These are phyloP conservation scores for Calocybe indica DNA, from an alignment of 768 basidiomycete genomes.

Conservation along the genomic window DNA sequence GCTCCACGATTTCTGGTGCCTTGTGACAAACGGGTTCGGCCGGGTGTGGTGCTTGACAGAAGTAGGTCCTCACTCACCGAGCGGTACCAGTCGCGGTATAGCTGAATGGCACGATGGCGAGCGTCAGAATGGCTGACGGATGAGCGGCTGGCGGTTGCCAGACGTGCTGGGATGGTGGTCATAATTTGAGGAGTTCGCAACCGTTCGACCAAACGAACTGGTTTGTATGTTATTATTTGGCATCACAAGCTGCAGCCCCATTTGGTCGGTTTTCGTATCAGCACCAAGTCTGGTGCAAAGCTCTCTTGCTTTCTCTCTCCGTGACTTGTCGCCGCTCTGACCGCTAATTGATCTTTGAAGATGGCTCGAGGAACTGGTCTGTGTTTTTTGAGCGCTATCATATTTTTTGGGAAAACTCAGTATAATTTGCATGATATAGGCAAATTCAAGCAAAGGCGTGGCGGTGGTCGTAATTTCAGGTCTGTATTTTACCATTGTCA, in stretches of 20 bases:
- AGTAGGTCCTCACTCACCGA: slow-evolving; percentile 50
- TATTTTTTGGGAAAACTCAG: neutral
- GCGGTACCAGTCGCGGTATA: slow-evolving; percentile 94
- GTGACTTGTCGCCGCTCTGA: neutral
- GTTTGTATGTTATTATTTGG: neutral
- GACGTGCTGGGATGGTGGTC: slow-evolving; percentile 83
- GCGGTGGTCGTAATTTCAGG: slow-evolving; percentile 86
- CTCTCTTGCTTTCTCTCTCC: neutral
- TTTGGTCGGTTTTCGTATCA: slow-evolving; percentile 2
- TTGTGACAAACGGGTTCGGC: slow-evolving; percentile 22
- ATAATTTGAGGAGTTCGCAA: slow-evolving; percentile 18
- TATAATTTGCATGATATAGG: slow-evolving; percentile 30
- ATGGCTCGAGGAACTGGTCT: slow-evolving; percentile 43
- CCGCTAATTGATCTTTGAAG: slow-evolving; percentile 1
- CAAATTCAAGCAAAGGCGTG: slow-evolving; percentile 82
- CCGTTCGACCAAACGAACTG: slow-evolving; percentile 9
- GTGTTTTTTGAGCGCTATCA: too few species aligned
- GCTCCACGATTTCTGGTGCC: slow-evolving; percentile 85
- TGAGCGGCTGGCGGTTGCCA: slow-evolving; percentile 65
- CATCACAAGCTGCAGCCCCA: neutral
- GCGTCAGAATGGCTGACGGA: slow-evolving; percentile 57
- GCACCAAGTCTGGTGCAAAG: neutral
- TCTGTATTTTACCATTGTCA: slow-evolving; percentile 17
- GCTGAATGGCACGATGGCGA: slow-evolving; percentile 58
- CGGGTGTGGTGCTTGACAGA: slow-evolving; percentile 1